Evolutionary conservation across 805 yeast species (phyloP).

Genomic region (Cyberlindnera japonica): DNA sequence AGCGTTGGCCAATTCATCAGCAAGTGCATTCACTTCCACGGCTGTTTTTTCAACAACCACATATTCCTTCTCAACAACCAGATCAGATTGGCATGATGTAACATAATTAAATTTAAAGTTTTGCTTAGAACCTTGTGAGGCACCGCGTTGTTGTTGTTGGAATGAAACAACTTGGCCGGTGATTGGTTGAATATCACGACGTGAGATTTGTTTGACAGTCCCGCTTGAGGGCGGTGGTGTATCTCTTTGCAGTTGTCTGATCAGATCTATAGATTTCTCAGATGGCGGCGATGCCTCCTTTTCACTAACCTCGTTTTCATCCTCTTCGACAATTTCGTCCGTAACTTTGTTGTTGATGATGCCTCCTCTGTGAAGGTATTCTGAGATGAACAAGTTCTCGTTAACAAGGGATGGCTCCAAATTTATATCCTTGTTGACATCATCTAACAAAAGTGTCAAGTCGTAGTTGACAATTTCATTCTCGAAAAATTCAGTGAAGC

Average conservation of each 20-base stretch:
- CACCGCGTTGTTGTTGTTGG: slow-evolving; percentile 11
- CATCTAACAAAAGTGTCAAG: slow-evolving; percentile 34
- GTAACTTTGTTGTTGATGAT: slow-evolving; percentile 20
- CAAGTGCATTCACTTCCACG: slow-evolving; percentile 92
- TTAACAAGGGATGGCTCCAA: slow-evolving; percentile 62
- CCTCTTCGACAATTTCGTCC: slow-evolving; percentile 16
- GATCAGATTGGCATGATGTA: slow-evolving; percentile 37
- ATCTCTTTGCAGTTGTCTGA: slow-evolving; percentile 6
- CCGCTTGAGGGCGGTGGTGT: slow-evolving; percentile 9
- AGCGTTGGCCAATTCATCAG: slow-evolving; percentile 80
- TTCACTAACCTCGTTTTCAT: slow-evolving; percentile 8
- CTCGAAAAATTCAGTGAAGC: slow-evolving; percentile 82
- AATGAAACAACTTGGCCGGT: slow-evolving; percentile 7
- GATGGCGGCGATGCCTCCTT: slow-evolving; percentile 1
- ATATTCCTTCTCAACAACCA: slow-evolving; percentile 73
- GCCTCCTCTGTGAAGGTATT: slow-evolving; percentile 49
- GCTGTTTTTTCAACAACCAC: slow-evolving; percentile 94
- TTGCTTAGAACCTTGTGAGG: slow-evolving; percentile 10
- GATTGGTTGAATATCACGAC: slow-evolving; percentile 27
- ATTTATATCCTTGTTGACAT: slow-evolving; percentile 49
- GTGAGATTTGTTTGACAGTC: slow-evolving; percentile 21
- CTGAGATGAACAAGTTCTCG: slow-evolving; percentile 81
- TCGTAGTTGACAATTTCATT: slow-evolving; percentile 62
- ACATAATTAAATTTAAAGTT: slow-evolving; percentile 19
- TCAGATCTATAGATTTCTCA: slow-evolving; percentile 7